phyloP scores from a whole-genome alignment of 805 yeast genomes.

The Yarrowia phangngaensis region DNA sequence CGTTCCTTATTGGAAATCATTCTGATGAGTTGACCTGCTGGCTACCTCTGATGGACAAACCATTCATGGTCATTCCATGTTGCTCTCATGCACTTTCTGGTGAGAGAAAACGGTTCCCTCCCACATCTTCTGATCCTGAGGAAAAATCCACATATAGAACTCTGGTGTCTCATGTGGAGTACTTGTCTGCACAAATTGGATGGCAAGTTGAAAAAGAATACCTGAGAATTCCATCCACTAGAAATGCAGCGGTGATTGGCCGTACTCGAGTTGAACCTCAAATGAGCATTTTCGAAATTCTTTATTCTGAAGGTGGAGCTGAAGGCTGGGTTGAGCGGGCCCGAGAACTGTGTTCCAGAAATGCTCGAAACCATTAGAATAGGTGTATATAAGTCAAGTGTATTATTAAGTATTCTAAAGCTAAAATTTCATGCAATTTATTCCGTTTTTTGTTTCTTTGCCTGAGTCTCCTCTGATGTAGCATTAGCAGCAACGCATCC shows the following conservation, averaged over 20 bases:
- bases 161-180: slow-evolving; percentile 78
- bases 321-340: slow-evolving; percentile 85
- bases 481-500: neutral
- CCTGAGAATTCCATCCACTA: slow-evolving; percentile 88
- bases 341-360: slow-evolving; percentile 61
- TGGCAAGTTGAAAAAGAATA: slow-evolving; percentile 84
- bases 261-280: slow-evolving; percentile 42
- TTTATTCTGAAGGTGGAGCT: slow-evolving; percentile 81
- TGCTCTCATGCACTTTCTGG: slow-evolving; percentile 89
- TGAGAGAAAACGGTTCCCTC: slow-evolving; percentile 59
- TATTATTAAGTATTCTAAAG: too few species aligned
- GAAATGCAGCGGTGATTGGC: slow-evolving; percentile 88
- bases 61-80: slow-evolving; percentile 91
- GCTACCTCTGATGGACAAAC: slow-evolving; percentile 76
- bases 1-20: slow-evolving; percentile 89
- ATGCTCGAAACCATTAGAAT: slow-evolving; percentile 65
- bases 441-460: slow-evolving; percentile 9
- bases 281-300: slow-evolving; percentile 51
- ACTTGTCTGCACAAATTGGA: slow-evolving; percentile 62
- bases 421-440: neutral
- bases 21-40: slow-evolving; percentile 94
- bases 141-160: slow-evolving; percentile 73
- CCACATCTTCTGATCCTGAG: slow-evolving; percentile 31
- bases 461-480: neutral
- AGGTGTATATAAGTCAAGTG: neutral